These are phyloP conservation scores for Delphinella strobiligena DNA, from an alignment of 2,329 filamentous ascomycete genomes.

Conservation along the genomic window DNA sequence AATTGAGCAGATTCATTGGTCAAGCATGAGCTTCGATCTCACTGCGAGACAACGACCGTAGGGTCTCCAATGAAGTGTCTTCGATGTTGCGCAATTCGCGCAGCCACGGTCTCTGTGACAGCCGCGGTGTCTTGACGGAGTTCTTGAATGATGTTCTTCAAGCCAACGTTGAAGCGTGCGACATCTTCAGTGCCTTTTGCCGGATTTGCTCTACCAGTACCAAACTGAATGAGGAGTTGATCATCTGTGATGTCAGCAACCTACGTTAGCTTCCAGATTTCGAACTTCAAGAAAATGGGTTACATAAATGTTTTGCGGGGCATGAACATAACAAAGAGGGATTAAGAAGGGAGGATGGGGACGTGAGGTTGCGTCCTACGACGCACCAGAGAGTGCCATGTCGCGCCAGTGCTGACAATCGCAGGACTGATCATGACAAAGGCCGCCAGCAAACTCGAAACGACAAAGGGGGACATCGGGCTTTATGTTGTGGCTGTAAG, in stretches of 20 bases:
- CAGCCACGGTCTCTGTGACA: constrained; percentile 56
- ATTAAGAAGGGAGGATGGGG: constrained; percentile 10
- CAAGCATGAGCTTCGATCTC: background rate
- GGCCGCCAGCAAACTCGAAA: constrained; percentile 56
- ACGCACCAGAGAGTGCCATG: constrained; percentile 66
- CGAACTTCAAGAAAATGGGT: constrained; percentile 2
- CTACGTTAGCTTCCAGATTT: constrained; percentile 15
- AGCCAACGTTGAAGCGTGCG: constrained; percentile 45
- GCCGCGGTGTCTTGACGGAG: constrained; percentile 48
- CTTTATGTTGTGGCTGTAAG: constrained; percentile 87
- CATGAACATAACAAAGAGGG: constrained; percentile 1
- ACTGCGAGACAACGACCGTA: constrained; percentile 19
- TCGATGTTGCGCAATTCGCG: constrained; percentile 55
- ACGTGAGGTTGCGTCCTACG: constrained; percentile 15
- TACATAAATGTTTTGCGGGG: constrained; percentile 1
- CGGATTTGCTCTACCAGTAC: constrained; percentile 14
- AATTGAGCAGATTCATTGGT: too few relatives aligned
- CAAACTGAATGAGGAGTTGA: constrained; percentile 18
- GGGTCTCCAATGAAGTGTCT: constrained; percentile 52
- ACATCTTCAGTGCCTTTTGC: constrained; percentile 14
- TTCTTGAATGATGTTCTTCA: constrained; percentile 48
- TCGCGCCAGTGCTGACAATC: constrained; percentile 67
- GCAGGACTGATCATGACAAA: constrained; percentile 66
- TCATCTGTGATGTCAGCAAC: constrained; percentile 21
- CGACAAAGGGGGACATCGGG: constrained; percentile 62